Evolutionary conservation across 2,329 filamentous ascomycete genomes (phyloP).

Genomic region (Nigrospora sphaerica): DNA sequence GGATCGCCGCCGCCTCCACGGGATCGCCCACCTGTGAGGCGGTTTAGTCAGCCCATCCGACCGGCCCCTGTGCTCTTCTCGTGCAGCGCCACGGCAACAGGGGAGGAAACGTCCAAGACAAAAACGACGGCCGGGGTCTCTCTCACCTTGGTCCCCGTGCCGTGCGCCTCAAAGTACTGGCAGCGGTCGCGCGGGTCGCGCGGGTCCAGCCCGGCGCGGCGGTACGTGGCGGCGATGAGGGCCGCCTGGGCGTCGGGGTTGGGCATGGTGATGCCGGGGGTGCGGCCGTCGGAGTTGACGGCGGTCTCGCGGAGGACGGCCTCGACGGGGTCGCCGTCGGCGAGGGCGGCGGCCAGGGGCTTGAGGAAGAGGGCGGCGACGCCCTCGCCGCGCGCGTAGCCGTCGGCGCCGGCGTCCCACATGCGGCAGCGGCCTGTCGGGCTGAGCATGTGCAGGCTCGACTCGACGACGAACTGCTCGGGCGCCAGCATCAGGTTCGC

Average conservation of each 20-base stretch:
- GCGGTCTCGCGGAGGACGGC: slow-evolving; percentile 40
- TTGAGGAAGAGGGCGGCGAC: slow-evolving; percentile 44
- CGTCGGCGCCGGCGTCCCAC: slow-evolving; percentile 44
- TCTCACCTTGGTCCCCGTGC: slow-evolving; percentile 29
- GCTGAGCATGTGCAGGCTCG: slow-evolving; percentile 36
- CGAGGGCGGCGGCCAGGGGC: slow-evolving; percentile 38
- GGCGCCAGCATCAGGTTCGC: slow-evolving; percentile 35
- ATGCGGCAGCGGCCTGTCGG: slow-evolving; percentile 35
- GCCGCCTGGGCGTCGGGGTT: slow-evolving; percentile 34
- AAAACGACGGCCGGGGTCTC: slow-evolving; percentile 16
- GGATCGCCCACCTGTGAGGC: slow-evolving; percentile 10
- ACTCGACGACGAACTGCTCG: slow-evolving; percentile 34
- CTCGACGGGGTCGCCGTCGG: slow-evolving; percentile 38
- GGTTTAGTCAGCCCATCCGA: too few species aligned
- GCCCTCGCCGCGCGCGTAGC: slow-evolving; percentile 54
- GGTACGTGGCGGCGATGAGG: slow-evolving; percentile 38
- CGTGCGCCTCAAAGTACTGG: slow-evolving; percentile 42
- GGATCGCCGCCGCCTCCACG: slow-evolving; percentile 34
- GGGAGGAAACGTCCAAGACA: too few species aligned
- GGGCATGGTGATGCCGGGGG: slow-evolving; percentile 49
- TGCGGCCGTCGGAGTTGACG: slow-evolving; percentile 42
- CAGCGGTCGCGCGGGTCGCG: slow-evolving; percentile 23
- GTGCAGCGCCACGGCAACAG: too few species aligned
- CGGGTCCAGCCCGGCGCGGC: slow-evolving; percentile 30
- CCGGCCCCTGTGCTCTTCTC: too few species aligned